Conservation (phyloP, 2,329 filamentous ascomycete species). For the Pseudogymnoascus sp. region DNA sequence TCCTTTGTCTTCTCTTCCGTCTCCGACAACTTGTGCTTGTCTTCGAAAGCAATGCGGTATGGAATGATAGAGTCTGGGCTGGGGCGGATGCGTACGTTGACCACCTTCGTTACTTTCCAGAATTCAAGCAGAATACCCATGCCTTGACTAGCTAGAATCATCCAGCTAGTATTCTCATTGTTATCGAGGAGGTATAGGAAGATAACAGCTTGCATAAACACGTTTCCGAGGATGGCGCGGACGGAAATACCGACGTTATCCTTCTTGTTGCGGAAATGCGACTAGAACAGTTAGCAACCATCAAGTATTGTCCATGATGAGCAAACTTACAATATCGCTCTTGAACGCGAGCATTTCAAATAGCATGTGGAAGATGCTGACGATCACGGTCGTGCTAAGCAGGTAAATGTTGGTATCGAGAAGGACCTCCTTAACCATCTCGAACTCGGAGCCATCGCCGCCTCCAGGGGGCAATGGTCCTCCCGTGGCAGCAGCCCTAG, state of each 20-base stretch:
- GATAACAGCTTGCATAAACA: constrained; percentile 94
- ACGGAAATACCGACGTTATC: constrained; percentile 96
- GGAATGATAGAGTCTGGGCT: constrained; percentile 65
- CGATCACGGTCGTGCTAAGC: constrained; percentile 72
- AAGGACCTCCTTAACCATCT: constrained; percentile 93
- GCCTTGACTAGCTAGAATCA: constrained; percentile 89
- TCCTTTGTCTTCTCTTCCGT: constrained; percentile 98
- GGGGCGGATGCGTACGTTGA: constrained; percentile 74
- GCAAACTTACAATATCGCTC: constrained; percentile 65
- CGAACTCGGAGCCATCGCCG: constrained; percentile 86
- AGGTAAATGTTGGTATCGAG: constrained; percentile 91
- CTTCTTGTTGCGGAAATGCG: constrained; percentile 99
- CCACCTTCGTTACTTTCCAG: constrained; percentile 96
- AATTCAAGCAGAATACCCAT: constrained; percentile 57
- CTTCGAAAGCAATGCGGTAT: constrained; percentile 77
- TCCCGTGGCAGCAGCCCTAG: constrained; percentile 62
- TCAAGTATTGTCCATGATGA: background rate
- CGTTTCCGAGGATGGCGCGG: constrained; percentile 90
- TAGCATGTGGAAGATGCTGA: constrained; percentile 83
- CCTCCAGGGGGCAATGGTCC: constrained; percentile 55
- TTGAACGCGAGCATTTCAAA: constrained; percentile 96
- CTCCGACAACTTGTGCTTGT: constrained; percentile 92
- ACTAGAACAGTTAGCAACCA: constrained; percentile 26
- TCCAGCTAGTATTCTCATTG: constrained; percentile 96
- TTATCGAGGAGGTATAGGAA: constrained; percentile 97